Evolutionary conservation across 1,284 basidiomycete species (phyloP).

Genomic region (Athelia sp.): DNA sequence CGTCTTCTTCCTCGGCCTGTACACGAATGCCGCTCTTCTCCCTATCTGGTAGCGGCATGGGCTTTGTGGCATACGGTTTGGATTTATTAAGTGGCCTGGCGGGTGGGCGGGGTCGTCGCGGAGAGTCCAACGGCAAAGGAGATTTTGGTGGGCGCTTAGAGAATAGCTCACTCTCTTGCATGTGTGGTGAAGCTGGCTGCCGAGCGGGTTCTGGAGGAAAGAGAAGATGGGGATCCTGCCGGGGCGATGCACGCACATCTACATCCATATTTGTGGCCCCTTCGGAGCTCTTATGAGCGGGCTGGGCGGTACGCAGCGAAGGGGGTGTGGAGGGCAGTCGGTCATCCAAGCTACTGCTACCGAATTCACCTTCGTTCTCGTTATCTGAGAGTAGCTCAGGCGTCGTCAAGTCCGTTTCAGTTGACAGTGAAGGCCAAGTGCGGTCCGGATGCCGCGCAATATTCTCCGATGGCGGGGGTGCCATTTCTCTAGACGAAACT

Average conservation of each 20-base stretch:
- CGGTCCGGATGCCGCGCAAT: conserved; percentile 4
- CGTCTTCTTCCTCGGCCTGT: conserved; percentile 15
- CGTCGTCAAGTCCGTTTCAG: conserved; percentile 13
- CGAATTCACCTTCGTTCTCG: conserved; percentile 22
- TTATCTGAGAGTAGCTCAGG: conserved; percentile 28
- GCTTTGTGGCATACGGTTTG: too few relatives aligned
- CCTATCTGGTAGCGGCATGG: too few relatives aligned
- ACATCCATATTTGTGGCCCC: conserved; percentile 25
- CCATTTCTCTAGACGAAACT: background rate
- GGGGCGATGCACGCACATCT: conserved; percentile 23
- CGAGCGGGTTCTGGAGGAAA: conserved; percentile 12
- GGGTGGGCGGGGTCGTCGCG: conserved; percentile 54
- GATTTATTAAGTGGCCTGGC: conserved; percentile 26
- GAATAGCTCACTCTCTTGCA: conserved; percentile 34
- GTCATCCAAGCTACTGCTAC: conserved; percentile 42
- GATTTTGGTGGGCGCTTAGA: conserved; percentile 57
- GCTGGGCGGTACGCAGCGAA: background rate
- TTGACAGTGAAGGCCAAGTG: conserved; percentile 11
- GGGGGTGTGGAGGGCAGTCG: conserved; percentile 40
- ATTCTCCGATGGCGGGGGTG: background rate
- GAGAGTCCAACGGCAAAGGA: conserved; percentile 49
- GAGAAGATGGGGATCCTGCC: background rate
- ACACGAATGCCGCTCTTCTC: conserved; percentile 5
- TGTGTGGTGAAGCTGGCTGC: conserved; percentile 10
- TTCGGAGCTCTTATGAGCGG: background rate